A percentile compares a stretch with the other conserved stretches of the same genome.
These are phyloP conservation scores for Volutella citrinella DNA, from an alignment of 2,329 filamentous ascomycete species.

Conservation along the genomic window DNA sequence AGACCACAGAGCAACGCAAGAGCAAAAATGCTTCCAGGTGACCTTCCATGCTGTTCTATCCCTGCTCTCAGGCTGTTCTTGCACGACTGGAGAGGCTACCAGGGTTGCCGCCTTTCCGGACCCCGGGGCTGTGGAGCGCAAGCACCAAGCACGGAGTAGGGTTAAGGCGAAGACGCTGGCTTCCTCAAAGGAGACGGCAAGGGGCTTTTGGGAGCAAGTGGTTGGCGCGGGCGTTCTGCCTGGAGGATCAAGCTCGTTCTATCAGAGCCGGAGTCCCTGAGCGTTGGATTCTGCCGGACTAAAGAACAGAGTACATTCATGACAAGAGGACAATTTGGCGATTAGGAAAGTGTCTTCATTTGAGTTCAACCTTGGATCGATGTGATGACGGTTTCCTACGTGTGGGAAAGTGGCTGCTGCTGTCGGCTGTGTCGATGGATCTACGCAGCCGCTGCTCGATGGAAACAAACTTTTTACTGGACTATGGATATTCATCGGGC, in stretches of 20 bases:
- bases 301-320: slow-evolving; percentile 58
- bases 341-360: not conserved
- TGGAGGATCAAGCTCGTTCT: slow-evolving; percentile 58
- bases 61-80: slow-evolving; percentile 3
- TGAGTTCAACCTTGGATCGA: too few species aligned
- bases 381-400: too few species aligned
- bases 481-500: too few species aligned
- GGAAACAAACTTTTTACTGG: too few species aligned
- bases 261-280: slow-evolving; percentile 60
- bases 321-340: not conserved
- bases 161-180: slow-evolving; percentile 4
- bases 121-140: slow-evolving; percentile 24
- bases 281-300: slow-evolving; percentile 59
- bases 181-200: slow-evolving; percentile 2
- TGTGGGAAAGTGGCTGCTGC: too few species aligned
- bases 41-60: slow-evolving; percentile 1
- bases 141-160: slow-evolving; percentile 27
- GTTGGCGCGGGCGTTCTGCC: slow-evolving; percentile 13
- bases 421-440: too few species aligned
- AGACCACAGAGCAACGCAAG: slow-evolving; percentile 63
- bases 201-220: slow-evolving; percentile 1
- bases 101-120: slow-evolving; percentile 1
- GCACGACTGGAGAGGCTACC: too few species aligned
- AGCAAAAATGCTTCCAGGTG: slow-evolving; percentile 35
- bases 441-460: too few species aligned